A percentile compares a stretch with the other conserved stretches of the same genome.
These are phyloP conservation scores for Omphalotus olearius DNA, from an alignment of 1,284 basidiomycete species.

Conservation along the genomic window DNA sequence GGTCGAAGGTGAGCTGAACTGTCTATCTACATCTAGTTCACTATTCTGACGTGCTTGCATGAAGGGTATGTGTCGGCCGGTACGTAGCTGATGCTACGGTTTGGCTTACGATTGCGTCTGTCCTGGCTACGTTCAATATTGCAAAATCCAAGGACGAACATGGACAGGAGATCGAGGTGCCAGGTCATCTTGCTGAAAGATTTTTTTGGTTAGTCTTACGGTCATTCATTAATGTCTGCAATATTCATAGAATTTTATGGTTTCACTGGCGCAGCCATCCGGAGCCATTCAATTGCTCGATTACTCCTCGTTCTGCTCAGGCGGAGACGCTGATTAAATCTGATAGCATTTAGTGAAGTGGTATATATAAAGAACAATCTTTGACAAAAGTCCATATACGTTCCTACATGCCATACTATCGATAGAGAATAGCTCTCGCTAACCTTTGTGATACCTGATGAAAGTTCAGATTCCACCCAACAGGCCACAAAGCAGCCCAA, in stretches of 20 bases:
- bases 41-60: neutral
- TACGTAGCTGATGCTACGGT: neutral
- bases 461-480: too few species aligned
- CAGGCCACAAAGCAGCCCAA: too few species aligned
- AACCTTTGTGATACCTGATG: too few species aligned
- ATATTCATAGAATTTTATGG: too few species aligned
- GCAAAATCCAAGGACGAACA: neutral
- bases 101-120: neutral
- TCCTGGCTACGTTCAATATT: neutral
- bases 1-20: neutral
- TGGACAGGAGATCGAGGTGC: neutral
- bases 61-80: neutral
- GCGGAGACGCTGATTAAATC: neutral
- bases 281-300: slow-evolving; percentile 2
- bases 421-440: too few species aligned
- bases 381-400: too few species aligned
- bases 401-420: too few species aligned
- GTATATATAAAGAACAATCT: too few species aligned
- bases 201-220: neutral
- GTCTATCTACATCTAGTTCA: neutral
- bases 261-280: neutral
- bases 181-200: neutral
- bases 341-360: neutral
- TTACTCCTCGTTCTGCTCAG: slow-evolving; percentile 3
- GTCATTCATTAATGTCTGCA: neutral